phyloP scores from a whole-genome alignment of 2,329 filamentous ascomycete genomes.

The Anisogramma anomala region DNA sequence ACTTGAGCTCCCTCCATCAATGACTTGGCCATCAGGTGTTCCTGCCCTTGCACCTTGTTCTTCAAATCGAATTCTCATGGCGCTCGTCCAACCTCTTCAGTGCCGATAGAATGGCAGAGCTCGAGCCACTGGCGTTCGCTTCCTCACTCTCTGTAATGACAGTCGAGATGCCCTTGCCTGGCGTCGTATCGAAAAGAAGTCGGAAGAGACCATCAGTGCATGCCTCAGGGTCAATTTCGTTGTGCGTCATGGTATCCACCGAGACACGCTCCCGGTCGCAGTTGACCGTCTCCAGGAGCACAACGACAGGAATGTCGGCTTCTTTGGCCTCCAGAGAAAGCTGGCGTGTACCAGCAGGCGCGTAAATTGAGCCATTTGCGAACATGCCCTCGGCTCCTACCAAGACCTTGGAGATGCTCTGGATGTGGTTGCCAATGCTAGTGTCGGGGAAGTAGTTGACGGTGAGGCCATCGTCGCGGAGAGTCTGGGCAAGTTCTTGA shows the following conservation, averaged over 20 bases:
- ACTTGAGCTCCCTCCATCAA: no score
- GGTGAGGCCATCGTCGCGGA: conserved; percentile 56
- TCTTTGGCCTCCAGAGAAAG: conserved; percentile 74
- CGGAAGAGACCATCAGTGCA: conserved; percentile 43
- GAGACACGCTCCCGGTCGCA: conserved; percentile 78
- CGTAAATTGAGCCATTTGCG: conserved; percentile 85
- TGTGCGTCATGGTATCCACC: conserved; percentile 84
- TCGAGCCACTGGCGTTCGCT: conserved; percentile 76
- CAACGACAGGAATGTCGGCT: conserved; percentile 67
- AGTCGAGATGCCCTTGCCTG: conserved; percentile 73
- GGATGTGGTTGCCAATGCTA: conserved; percentile 62
- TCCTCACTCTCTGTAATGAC: conserved; percentile 91
- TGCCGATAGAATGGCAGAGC: conserved; percentile 66
- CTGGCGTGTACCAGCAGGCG: conserved; percentile 73
- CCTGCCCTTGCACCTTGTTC: neutral
- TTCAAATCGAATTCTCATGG: conserved; percentile 16
- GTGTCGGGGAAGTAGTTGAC: conserved; percentile 73
- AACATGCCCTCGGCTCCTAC: conserved; percentile 91
- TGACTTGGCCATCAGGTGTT: neutral
- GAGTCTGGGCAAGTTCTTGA: conserved; percentile 52
- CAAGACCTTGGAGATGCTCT: conserved; percentile 56
- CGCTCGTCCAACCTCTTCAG: conserved; percentile 47
- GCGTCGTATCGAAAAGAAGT: conserved; percentile 86
- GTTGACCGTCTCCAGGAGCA: conserved; percentile 90
- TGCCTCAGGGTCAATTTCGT: conserved; percentile 74